phyloP scores from a whole-genome alignment of 116 monocot genomes.

The Posidonia oceanica region DNA sequence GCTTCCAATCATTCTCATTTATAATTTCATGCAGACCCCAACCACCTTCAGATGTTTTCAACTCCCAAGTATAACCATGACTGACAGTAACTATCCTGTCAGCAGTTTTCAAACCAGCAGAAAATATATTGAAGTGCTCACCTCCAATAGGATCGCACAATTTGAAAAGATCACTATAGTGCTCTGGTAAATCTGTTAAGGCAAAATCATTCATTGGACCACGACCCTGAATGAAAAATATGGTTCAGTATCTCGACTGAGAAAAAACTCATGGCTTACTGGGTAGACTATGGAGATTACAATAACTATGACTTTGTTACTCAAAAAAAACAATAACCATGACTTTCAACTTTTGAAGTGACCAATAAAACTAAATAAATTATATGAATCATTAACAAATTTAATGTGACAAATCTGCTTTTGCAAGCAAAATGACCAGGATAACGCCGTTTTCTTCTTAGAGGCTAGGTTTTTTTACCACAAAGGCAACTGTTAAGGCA shows the following conservation, averaged over 20 bases:
- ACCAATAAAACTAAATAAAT: too few relatives aligned
- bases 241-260: neutral
- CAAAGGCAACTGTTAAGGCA: too few relatives aligned
- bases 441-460: too few relatives aligned
- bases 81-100: constrained; percentile 78
- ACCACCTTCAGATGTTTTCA: constrained; percentile 75
- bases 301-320: too few relatives aligned
- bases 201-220: constrained; percentile 56
- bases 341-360: too few relatives aligned
- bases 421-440: too few relatives aligned
- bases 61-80: constrained; percentile 83
- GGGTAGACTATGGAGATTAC: too few relatives aligned
- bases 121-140: constrained; percentile 75
- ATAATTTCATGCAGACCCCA: constrained; percentile 83
- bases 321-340: too few relatives aligned
- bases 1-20: constrained; percentile 65
- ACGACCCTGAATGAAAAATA: constrained; percentile 49
- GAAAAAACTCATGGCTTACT: too few relatives aligned
- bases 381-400: too few relatives aligned
- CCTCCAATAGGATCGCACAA: constrained; percentile 73
- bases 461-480: too few relatives aligned
- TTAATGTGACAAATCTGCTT: too few relatives aligned
- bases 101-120: constrained; percentile 66
- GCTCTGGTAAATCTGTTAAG: constrained; percentile 33
- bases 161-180: constrained; percentile 59